These are phyloP conservation scores for Nyctanthes arbortristis DNA, from an alignment of 257 asterid species.

Conservation along the genomic window DNA sequence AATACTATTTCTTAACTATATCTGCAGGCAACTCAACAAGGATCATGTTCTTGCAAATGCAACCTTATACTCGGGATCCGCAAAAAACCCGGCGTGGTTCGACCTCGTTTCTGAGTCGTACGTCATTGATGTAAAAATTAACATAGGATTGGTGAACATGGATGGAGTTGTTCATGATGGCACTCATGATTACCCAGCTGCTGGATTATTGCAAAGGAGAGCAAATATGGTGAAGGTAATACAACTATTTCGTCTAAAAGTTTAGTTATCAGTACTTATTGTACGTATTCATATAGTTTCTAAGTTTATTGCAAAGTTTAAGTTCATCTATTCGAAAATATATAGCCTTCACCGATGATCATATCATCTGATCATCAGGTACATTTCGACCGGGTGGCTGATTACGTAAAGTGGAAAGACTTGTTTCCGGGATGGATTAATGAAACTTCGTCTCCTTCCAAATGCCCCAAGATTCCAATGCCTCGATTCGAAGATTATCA, in stretches of 20 bases:
- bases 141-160: constrained; percentile 45
- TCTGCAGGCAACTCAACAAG: constrained; percentile 15
- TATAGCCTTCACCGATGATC: no score
- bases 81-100: constrained; percentile 31
- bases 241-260: neutral
- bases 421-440: constrained; percentile 60
- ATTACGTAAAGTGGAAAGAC: constrained; percentile 46
- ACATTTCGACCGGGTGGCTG: constrained; percentile 31
- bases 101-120: constrained; percentile 24
- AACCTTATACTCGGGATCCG: neutral
- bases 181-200: no score
- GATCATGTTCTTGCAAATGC: constrained; percentile 25
- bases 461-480: constrained; percentile 68
- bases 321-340: no score
- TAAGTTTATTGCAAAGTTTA: no score
- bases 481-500: constrained; percentile 44
- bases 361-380: no score
- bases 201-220: neutral
- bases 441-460: constrained; percentile 29
- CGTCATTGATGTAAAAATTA: constrained; percentile 27
- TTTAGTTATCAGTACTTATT: no score
- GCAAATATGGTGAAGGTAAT: constrained; percentile 23
- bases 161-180: constrained; percentile 7
- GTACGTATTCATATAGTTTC: no score
- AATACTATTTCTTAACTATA: constrained; percentile 38